These are phyloP conservation scores for Endotrypanum monterogeii DNA, from an alignment of 208 protist species.

Conservation along the genomic window DNA sequence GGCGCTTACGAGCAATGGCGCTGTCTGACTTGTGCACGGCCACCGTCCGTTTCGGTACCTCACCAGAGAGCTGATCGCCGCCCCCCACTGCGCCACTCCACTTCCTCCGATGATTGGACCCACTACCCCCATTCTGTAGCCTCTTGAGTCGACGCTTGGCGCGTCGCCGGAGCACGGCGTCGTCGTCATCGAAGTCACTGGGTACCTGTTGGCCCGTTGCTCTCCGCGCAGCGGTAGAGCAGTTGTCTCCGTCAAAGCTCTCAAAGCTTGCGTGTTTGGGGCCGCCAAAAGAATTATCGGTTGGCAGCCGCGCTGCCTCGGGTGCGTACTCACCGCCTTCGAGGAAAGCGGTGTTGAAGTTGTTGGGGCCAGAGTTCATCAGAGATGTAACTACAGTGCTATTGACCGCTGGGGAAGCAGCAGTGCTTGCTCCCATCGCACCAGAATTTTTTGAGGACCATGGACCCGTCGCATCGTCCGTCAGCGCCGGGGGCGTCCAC, in stretches of 20 bases:
- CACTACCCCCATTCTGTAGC: constrained; percentile 5
- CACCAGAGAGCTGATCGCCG: background rate
- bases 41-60: background rate
- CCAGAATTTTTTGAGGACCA: background rate
- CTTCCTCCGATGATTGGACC: constrained; percentile 9
- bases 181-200: constrained; percentile 24
- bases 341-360: background rate
- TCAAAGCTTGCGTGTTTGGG: constrained; percentile 6
- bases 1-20: constrained; percentile 24
- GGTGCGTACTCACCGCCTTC: background rate
- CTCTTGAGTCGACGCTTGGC: constrained; percentile 41
- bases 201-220: constrained; percentile 15
- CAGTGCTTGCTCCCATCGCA: background rate
- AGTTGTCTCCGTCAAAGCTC: constrained; percentile 3
- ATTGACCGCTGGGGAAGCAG: background rate
- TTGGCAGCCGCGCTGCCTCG: background rate
- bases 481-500: background rate
- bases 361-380: background rate
- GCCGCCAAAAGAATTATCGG: background rate
- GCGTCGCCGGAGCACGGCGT: constrained; percentile 25
- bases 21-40: constrained; percentile 19
- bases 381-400: background rate
- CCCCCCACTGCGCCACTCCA: background rate
- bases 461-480: background rate
- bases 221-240: constrained; percentile 12